Evolutionary conservation across 768 basidiomycete genomes (phyloP).

Genomic region (Pleurotus salmoneostramineus): DNA sequence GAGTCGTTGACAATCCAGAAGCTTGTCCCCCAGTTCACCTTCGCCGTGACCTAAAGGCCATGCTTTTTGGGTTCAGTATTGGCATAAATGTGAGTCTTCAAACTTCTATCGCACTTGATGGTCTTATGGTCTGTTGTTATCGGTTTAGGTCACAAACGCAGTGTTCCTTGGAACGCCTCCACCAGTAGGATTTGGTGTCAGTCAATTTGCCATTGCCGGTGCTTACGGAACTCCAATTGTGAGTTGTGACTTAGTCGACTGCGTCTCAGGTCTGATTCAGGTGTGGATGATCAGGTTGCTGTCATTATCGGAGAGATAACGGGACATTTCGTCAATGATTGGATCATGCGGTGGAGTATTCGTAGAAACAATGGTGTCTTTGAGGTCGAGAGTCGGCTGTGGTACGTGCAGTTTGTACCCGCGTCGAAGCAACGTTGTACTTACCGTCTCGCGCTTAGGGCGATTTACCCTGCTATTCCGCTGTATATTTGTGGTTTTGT

Average conservation of each 20-base stretch:
- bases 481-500: constrained; percentile 53
- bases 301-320: constrained; percentile 33
- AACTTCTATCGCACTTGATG: no score
- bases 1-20: background rate
- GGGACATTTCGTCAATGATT: constrained; percentile 35
- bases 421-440: background rate
- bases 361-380: constrained; percentile 35
- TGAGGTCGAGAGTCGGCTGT: constrained; percentile 43
- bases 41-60: constrained; percentile 11
- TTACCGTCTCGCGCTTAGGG: constrained; percentile 25
- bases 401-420: constrained; percentile 25
- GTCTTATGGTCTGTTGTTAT: constrained; percentile 26
- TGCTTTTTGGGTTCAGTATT: constrained; percentile 28
- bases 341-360: constrained; percentile 27
- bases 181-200: constrained; percentile 26
- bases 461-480: constrained; percentile 48
- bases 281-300: constrained; percentile 20
- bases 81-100: constrained; percentile 26
- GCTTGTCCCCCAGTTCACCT: background rate
- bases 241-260: constrained; percentile 5
- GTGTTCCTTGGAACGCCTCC: constrained; percentile 20
- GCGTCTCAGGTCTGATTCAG: background rate
- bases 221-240: constrained; percentile 36
- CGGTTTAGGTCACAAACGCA: constrained; percentile 26
- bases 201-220: constrained; percentile 34